Evolutionary conservation across 441 rosid species (phyloP), one percentile per base, ranked within the genome.

Genomic region (Isatis lusitanica): DNA sequence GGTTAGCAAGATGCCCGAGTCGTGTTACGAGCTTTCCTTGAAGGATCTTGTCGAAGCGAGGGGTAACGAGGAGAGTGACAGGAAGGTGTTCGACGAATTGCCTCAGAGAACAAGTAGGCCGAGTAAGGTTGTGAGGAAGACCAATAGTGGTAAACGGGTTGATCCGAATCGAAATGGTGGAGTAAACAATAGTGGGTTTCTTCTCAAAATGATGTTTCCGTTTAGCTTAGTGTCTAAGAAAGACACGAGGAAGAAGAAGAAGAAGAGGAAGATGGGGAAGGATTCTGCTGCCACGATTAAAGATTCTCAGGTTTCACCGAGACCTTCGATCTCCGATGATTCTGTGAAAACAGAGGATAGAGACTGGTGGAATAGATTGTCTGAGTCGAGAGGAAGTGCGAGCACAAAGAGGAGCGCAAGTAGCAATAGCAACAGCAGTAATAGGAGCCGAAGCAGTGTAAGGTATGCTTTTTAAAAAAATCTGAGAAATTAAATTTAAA

Each of bases 1-100:
- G 96, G 92, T 91, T n/a, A 87, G 86, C 72, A 83, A 62, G 63
- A 93, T 91, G 96, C 97, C 98, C 0, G 98, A 93, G 77, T 84
- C 94, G 12, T 90, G 88, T 75, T 93, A 88, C 73, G 98, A 93
- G 81, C 92, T 93, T 48, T 83, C 98, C 3, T 74, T 91, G 66
- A 90, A 61, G 66, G 98, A 91, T 83, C 78, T 93, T 31, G 96
- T 91, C 4, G 97, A 93, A 61, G 68, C 62, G 3, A 81, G 48
- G 16, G 74, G 40, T 0, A 80, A 63, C n/a, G 70, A 79, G 38
- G 81, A 70, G 42, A 71, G 68, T 58, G 80, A 82, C 17, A 66
- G 67, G 31, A 71, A 40, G 70, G 48, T 28, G 63, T 56, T 68
- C 71, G 75, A 73, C 55, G 82, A 75, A 50, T 55, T 56, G n/a